Evolutionary conservation across 2,329 filamentous ascomycete genomes (phyloP), one percentile per base, ranked within the genome.

Genomic region (Hyphodiscus sp.): DNA sequence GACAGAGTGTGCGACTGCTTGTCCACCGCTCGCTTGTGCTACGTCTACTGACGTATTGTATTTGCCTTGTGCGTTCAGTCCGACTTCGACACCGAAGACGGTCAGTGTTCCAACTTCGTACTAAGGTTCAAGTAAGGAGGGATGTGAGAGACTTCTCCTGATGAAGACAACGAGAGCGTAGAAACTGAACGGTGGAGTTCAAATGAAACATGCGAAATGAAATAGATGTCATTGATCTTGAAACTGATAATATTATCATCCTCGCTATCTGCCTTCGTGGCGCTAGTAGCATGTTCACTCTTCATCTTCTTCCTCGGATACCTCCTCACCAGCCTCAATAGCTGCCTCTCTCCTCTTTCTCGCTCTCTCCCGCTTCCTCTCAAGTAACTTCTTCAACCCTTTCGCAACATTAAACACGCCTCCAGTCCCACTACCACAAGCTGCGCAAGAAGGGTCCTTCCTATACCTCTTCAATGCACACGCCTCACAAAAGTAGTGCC

Each of bases 401-500:
- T 90, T 95, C 1, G 91, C 91, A 2, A 82, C 80, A 68, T 95
- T 96, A 66, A 97, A 97, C 0, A 95, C 89, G 0, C 94, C 94
- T 29, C 86, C 85, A 0, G 91, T 97, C 5, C 90, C 88, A 0
- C 85, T 77, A 1, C 89, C 88, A 68, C 94, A 97, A 3, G 87
- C 87, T 1, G 89, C 89, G 69, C 94, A 97, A 2, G 82, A 83
- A 3, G 91, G 91, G 63, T 91, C 89, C 67, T 89, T 94, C 58
- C 87, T 79, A 68, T 96, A 97, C 60, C 91, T 75, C 67, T 88
- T 83, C 63, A 97, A 74, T 23, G 94, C 94, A 70, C 94, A 99
- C 1, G 80, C 77, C 69, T 96, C 88, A 68, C 94, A 99, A 67
- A 97, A 97, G 70, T 97, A 97, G 69, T 99, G 94, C 0, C 90